phyloP scores from a whole-genome alignment of 1,284 basidiomycete genomes.

The Puccinia novopanici region DNA sequence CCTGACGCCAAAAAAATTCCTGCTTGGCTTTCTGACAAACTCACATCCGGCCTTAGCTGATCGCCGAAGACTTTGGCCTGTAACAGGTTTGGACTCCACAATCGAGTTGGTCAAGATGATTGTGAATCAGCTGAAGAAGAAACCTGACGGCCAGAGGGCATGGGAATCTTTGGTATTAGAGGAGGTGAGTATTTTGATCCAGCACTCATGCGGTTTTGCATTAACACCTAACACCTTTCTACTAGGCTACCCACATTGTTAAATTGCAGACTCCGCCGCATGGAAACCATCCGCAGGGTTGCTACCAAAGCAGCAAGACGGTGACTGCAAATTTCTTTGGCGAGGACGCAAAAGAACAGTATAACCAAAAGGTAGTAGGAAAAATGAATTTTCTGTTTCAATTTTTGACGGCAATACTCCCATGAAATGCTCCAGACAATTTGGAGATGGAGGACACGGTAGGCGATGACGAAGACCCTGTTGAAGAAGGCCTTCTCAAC shows the following conservation, averaged over 20 bases:
- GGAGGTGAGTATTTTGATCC: not conserved
- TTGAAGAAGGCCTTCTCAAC: too few species aligned
- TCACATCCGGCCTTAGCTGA: not conserved
- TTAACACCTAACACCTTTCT: too few species aligned
- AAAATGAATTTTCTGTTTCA: not conserved
- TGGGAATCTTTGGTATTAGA: not conserved
- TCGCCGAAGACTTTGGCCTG: not conserved
- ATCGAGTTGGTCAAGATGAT: not conserved
- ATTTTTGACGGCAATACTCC: too few species aligned
- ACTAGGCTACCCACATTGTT: not conserved
- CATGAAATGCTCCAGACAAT: too few species aligned
- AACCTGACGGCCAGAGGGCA: not conserved
- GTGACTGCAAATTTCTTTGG: not conserved
- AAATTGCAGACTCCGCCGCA: not conserved
- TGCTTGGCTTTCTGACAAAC: not conserved
- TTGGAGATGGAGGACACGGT: too few species aligned
- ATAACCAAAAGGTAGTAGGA: not conserved
- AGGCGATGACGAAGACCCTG: too few species aligned
- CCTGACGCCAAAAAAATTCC: conserved; percentile 10
- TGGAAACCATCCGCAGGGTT: not conserved
- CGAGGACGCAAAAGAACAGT: not conserved
- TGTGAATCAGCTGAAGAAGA: not conserved
- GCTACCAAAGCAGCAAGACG: not conserved
- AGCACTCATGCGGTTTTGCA: too few species aligned
- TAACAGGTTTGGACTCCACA: not conserved